Base-by-base conservation (phyloP, 805 yeast genomes). In the Blastobotrys muscicola region DNA sequence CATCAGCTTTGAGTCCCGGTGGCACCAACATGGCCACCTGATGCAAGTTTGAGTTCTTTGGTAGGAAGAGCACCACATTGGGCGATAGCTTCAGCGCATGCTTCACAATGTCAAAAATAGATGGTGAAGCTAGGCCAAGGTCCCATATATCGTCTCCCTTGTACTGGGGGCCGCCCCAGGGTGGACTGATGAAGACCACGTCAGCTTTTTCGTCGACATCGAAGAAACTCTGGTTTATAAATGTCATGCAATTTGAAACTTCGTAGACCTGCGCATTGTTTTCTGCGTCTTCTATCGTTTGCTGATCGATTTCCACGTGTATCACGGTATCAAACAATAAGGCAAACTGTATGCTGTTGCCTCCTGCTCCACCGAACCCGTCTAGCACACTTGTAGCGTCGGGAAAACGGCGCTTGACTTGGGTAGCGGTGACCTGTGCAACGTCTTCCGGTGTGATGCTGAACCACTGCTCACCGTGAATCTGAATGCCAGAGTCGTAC, bases 301-400 rank as follows among this genome's bases (percentile, higher is more conserved):
- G 44, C 5, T 37, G 39, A 15, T 58, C 51, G 12, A 49, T 39
- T 7, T 64, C 68, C 12, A 59, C 51, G 38, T 45, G 51, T 3
- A 49, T 45, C 3, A 54, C 60, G 5, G 41, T 39, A 32, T 50
- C 32, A n/a, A 60, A 84, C 6, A 30, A 57, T 49, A 43, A 67
- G 54, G 39, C 89, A 59, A 87, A 75, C 52, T 85, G 94, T 15
- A 85, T 81, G 1, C 83, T 66, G 55, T 85, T 85, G 0, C 95
- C 95, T 1, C 94, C 95, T 1, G 87, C 95, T 0, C 95, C 95
- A 50, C 90, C 79, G 53, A 85, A 84, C 2, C 83, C 70, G 55
- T 86, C 95, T 10, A 82, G 58, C 0, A 79, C 62, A 2, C 39
- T 44, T 2, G 44, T 42, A 3, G 49, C 45, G 3, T 40, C 37